A percentile compares a stretch with the other conserved stretches of the same genome.
phyloP scores from a whole-genome alignment of 1,139 yeast genomes.

The Zhuliangozyma blackwelliae region DNA sequence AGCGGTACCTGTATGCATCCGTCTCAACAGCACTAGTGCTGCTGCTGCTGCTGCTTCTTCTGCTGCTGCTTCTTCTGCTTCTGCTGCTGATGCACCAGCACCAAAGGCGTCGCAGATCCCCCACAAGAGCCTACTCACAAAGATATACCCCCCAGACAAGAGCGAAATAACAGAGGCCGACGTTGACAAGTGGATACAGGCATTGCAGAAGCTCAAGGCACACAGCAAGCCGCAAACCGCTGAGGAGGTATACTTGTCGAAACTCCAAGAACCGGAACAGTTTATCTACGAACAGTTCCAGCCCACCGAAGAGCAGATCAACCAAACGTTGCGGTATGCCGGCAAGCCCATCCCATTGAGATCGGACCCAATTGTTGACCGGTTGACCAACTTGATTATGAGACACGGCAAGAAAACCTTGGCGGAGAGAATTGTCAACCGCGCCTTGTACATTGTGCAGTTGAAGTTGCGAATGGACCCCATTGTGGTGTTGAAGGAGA shows the following conservation, averaged over 20 bases:
- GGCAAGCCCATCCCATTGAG: conserved; percentile 56
- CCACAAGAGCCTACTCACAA: conserved; percentile 24
- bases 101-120: too few species aligned
- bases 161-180: conserved; percentile 46
- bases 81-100: too few species aligned
- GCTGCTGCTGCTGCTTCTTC: too few species aligned
- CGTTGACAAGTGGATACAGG: conserved; percentile 63
- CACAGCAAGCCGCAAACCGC: conserved; percentile 28
- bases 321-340: conserved; percentile 47
- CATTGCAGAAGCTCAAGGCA: conserved; percentile 52
- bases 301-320: conserved; percentile 59
- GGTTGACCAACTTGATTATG: conserved; percentile 85
- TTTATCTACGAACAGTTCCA: conserved; percentile 39
- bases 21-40: conserved; percentile 1
- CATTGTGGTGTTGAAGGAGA: conserved; percentile 63
- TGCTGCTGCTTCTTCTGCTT: too few species aligned
- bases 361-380: conserved; percentile 68
- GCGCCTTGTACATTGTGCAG: conserved; percentile 78
- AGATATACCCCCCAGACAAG: conserved; percentile 38
- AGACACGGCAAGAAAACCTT: conserved; percentile 82
- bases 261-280: conserved; percentile 32
- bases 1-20: conserved; percentile 1
- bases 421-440: conserved; percentile 70
- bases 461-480: conserved; percentile 74
- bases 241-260: conserved; percentile 42